A percentile compares a stretch with the other conserved stretches of the same genome.
phyloP scores from a whole-genome alignment of 345 rosid genomes.

The Salix purpurea region DNA sequence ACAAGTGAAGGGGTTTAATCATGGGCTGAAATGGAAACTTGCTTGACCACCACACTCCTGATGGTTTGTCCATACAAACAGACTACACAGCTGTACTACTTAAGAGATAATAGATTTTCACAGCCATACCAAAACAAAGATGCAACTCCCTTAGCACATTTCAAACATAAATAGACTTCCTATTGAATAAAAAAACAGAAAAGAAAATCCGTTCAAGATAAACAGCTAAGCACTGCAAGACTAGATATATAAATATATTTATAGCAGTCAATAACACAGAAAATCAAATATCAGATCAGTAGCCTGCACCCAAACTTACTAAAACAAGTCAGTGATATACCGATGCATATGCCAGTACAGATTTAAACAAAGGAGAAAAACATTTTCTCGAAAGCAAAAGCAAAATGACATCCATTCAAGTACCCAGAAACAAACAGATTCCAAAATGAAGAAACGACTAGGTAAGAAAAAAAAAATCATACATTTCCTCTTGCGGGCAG shows the following conservation, averaged over 20 bases:
- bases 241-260: neutral
- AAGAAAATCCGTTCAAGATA: neutral
- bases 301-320: too few relatives aligned
- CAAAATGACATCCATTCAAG: neutral
- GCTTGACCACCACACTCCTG: too few relatives aligned
- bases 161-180: neutral
- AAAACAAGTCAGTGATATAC: too few relatives aligned
- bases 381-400: neutral
- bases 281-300: neutral
- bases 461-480: slow-evolving; percentile 13
- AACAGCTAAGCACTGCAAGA: neutral
- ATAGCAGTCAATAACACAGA: neutral
- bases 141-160: neutral
- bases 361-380: neutral
- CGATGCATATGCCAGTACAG: too few relatives aligned
- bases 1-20: neutral
- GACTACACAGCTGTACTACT: neutral
- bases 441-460: neutral
- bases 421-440: neutral
- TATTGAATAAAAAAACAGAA: neutral
- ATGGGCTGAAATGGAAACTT: too few relatives aligned
- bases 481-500: slow-evolving; percentile 98
- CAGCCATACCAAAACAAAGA: neutral
- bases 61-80: neutral
- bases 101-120: neutral